Evolutionary conservation across 2,329 filamentous ascomycete species (phyloP).

Genomic region (Penicillium sp.): DNA sequence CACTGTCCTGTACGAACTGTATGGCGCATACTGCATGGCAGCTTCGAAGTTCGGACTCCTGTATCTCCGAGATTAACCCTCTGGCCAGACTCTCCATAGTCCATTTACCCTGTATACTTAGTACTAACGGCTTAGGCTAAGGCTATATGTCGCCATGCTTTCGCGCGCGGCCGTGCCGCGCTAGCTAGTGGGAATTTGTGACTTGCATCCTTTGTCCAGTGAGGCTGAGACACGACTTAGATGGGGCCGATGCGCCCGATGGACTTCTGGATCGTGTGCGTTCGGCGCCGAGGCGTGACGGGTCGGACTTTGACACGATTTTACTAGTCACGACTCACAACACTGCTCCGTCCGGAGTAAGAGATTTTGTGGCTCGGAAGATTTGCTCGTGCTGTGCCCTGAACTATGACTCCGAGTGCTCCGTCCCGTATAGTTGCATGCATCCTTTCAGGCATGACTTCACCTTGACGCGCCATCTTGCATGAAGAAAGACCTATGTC

Average conservation of each 20-base stretch:
- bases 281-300: neutral
- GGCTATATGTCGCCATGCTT: neutral
- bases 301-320: neutral
- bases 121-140: too few species aligned
- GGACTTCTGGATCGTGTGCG: neutral
- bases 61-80: neutral
- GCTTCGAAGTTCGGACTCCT: too few species aligned
- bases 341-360: neutral
- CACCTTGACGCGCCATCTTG: neutral
- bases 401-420: too few species aligned
- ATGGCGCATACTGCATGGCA: too few species aligned
- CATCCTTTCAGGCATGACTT: neutral
- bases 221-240: constrained; percentile 1
- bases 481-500: neutral
- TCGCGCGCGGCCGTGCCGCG: neutral
- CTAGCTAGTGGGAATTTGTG: too few species aligned
- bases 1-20: too few species aligned
- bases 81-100: neutral
- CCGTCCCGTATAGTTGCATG: neutral
- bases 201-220: neutral
- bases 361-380: neutral
- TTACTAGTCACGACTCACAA: neutral
- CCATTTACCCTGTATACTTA: neutral
- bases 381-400: too few species aligned
- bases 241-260: too few species aligned